These are phyloP conservation scores for Leccinum subtestaceum DNA, from an alignment of 768 basidiomycete species.

Conservation along the genomic window DNA sequence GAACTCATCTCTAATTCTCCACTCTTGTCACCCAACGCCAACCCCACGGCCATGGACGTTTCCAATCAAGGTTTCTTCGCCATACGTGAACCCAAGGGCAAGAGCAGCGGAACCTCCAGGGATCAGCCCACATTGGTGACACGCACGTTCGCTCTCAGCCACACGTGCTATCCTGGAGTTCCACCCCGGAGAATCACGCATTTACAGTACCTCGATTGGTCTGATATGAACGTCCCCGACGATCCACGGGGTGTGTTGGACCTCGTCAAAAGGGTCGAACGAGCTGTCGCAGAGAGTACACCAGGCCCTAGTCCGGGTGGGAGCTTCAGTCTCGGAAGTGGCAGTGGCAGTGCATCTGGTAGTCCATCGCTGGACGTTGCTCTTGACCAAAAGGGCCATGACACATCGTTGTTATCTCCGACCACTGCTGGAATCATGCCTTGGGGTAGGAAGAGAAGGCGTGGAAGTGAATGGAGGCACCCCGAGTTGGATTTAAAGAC, in stretches of 20 bases:
- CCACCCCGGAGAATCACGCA: conserved; percentile 73
- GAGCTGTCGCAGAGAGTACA: conserved; percentile 26
- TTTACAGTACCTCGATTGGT: conserved; percentile 93
- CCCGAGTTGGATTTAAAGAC: conserved; percentile 50
- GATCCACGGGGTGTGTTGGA: conserved; percentile 72
- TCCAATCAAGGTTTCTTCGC: conserved; percentile 37
- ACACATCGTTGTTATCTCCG: conserved; percentile 17
- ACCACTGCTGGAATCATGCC: conserved; percentile 6
- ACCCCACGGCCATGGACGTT: conserved; percentile 34
- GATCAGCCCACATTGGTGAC: conserved; percentile 40
- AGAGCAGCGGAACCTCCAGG: conserved; percentile 7
- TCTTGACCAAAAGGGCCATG: conserved; percentile 4
- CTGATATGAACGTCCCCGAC: conserved; percentile 93
- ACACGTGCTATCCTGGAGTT: conserved; percentile 56
- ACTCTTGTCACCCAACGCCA: conserved; percentile 15
- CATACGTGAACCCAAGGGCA: conserved; percentile 24
- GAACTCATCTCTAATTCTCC: conserved; percentile 49
- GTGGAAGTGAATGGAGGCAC: conserved; percentile 29
- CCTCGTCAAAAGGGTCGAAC: conserved; percentile 69
- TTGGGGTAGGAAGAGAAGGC: conserved; percentile 6
- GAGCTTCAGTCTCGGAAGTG: conserved; percentile 22
- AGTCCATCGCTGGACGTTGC: conserved; percentile 18
- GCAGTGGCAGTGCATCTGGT: conserved; percentile 14
- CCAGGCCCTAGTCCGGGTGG: conserved; percentile 31
- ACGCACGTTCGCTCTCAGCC: conserved; percentile 66